These are phyloP conservation scores for Leishmania gerbilli DNA, from an alignment of 208 protist genomes.

Conservation along the genomic window DNA sequence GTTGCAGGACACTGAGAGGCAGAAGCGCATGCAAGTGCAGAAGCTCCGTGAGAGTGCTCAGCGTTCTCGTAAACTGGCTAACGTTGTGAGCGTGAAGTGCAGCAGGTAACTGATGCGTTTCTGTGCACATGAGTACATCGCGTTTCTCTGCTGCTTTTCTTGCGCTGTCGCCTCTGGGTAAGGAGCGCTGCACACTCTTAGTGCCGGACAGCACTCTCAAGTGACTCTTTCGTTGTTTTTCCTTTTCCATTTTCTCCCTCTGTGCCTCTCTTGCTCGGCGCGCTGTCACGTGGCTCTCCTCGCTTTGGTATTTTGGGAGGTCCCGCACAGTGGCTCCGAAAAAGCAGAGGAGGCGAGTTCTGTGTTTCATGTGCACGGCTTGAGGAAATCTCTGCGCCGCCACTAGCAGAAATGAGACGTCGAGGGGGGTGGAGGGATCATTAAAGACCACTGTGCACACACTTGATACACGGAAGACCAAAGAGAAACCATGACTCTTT, in stretches of 20 bases:
- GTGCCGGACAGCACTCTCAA: neutral
- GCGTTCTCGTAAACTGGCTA: constrained; percentile 20
- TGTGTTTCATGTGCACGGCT: neutral
- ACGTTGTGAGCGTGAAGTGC: constrained; percentile 7
- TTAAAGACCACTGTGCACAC: neutral
- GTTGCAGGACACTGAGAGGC: constrained; percentile 30
- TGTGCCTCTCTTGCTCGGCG: neutral
- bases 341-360: neutral
- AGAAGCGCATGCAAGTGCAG: constrained; percentile 47
- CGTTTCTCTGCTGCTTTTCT: constrained; percentile 5
- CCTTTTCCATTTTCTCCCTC: too few species aligned
- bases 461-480: neutral
- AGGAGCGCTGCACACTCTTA: neutral
- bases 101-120: constrained; percentile 12
- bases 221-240: neutral
- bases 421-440: neutral
- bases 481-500: neutral
- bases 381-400: neutral
- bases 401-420: neutral
- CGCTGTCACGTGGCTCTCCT: neutral
- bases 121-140: neutral
- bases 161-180: neutral
- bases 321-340: neutral
- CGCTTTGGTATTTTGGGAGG: neutral
- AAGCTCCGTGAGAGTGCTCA: constrained; percentile 35